These are phyloP conservation scores for Auriculariales sp. DNA, from an alignment of 768 basidiomycete genomes.

Conservation along the genomic window DNA sequence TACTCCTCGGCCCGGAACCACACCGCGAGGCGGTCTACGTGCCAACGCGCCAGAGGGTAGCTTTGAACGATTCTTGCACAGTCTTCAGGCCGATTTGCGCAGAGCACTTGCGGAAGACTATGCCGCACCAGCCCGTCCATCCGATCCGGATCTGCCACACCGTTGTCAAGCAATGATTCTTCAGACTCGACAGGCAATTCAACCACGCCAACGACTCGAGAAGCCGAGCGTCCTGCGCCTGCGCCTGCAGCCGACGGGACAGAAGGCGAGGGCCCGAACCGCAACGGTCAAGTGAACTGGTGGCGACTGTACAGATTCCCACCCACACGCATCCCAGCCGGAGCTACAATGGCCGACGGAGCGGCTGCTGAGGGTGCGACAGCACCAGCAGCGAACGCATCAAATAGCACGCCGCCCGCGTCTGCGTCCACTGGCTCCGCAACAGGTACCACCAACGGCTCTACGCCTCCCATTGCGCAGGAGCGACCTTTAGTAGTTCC, in stretches of 20 bases:
- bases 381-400: constrained; percentile 2
- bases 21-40: neutral
- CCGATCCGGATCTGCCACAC: neutral
- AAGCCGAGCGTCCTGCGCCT: constrained; percentile 8
- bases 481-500: constrained; percentile 42
- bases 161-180: neutral
- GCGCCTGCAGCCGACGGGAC: constrained; percentile 19
- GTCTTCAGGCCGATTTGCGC: constrained; percentile 61
- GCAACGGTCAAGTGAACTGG: constrained; percentile 58
- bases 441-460: constrained; percentile 6
- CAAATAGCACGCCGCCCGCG: constrained; percentile 9
- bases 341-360: constrained; percentile 5
- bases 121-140: constrained; percentile 4
- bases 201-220: constrained; percentile 10
- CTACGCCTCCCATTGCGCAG: constrained; percentile 13
- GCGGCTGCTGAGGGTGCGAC: constrained; percentile 1
- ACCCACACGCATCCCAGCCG: constrained; percentile 33
- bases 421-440: constrained; percentile 7
- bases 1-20: too few relatives aligned
- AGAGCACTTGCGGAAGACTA: constrained; percentile 36
- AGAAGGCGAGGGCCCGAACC: constrained; percentile 16
- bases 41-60: constrained; percentile 1
- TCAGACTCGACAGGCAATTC: neutral
- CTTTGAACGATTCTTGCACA: constrained; percentile 73
- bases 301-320: constrained; percentile 79